A percentile compares a stretch with the other conserved stretches of the same genome.
These are phyloP conservation scores for Tephrocybe sp. DNA, from an alignment of 768 basidiomycete genomes.

Conservation along the genomic window DNA sequence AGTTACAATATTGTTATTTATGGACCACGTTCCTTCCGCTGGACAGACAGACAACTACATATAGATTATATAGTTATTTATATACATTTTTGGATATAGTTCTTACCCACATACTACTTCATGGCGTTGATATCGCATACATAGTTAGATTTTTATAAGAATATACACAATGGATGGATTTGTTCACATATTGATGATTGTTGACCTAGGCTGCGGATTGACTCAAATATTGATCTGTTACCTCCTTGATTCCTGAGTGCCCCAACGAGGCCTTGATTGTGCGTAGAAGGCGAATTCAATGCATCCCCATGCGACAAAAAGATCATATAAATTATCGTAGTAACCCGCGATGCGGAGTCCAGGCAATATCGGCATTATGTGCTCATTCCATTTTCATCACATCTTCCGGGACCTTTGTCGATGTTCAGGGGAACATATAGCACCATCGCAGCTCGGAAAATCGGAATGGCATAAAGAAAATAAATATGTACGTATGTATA, in stretches of 20 bases:
- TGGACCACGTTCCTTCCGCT: constrained; percentile 16
- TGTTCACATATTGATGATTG: not conserved
- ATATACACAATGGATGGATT: constrained; percentile 6
- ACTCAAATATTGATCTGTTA: not conserved
- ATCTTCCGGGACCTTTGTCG: too few relatives aligned
- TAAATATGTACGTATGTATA: not conserved
- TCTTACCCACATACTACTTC: constrained; percentile 12
- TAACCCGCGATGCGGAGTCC: too few relatives aligned
- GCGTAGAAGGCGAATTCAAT: not conserved
- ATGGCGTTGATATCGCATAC: not conserved
- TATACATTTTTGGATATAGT: constrained; percentile 16
- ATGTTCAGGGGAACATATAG: not conserved
- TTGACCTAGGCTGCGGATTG: not conserved
- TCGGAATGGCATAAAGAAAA: not conserved
- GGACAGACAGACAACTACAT: constrained; percentile 13
- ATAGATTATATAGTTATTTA: constrained; percentile 12
- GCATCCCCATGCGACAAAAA: too few relatives aligned
- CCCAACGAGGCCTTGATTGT: not conserved
- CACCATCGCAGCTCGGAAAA: not conserved
- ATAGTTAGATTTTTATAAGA: constrained; percentile 1
- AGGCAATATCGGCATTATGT: too few relatives aligned
- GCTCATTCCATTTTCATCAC: too few relatives aligned
- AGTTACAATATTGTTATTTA: not conserved
- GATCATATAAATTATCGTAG: too few relatives aligned
- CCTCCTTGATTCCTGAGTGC: not conserved